phyloP scores from a whole-genome alignment of 2,329 filamentous ascomycete genomes.

The Ilyonectria destructans region DNA sequence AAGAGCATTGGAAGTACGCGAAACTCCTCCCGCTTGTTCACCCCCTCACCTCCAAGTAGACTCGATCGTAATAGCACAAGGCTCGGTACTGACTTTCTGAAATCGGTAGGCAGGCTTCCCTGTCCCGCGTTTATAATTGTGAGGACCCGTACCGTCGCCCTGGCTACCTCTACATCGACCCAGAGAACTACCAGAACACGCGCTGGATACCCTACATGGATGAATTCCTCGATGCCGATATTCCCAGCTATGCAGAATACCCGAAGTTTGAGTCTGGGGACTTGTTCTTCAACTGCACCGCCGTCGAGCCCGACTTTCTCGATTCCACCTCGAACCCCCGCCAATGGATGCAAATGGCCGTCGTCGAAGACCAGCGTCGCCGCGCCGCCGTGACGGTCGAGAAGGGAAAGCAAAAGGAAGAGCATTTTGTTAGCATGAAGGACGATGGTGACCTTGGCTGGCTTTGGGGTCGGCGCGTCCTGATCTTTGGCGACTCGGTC shows the following conservation, averaged over 20 bases:
- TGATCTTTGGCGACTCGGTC: conserved; percentile 41
- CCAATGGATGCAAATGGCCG: conserved; percentile 37
- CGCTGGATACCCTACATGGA: conserved; percentile 41
- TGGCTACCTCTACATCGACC: conserved; percentile 70
- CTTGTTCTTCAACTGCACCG: conserved; percentile 81
- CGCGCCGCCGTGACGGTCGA: conserved; percentile 24
- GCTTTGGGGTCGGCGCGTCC: conserved; percentile 44
- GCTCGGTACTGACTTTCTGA: neutral
- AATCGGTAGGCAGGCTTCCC: neutral
- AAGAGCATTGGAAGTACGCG: neutral
- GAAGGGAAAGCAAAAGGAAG: neutral
- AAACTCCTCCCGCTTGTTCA: neutral
- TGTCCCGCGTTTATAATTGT: conserved; percentile 22
- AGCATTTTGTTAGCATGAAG: conserved; percentile 33
- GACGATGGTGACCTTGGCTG: conserved; percentile 37
- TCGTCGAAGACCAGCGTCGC: conserved; percentile 36
- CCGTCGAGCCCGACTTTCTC: conserved; percentile 44
- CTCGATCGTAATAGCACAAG: neutral
- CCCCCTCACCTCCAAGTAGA: neutral
- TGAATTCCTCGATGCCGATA: conserved; percentile 73
- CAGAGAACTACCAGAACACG: conserved; percentile 75
- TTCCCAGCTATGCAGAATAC: conserved; percentile 61
- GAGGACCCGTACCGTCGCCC: conserved; percentile 64
- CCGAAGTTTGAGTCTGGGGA: conserved; percentile 65
- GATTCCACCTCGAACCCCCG: conserved; percentile 33